phyloP scores from a whole-genome alignment of 345 rosid genomes.

The Populus tremula region DNA sequence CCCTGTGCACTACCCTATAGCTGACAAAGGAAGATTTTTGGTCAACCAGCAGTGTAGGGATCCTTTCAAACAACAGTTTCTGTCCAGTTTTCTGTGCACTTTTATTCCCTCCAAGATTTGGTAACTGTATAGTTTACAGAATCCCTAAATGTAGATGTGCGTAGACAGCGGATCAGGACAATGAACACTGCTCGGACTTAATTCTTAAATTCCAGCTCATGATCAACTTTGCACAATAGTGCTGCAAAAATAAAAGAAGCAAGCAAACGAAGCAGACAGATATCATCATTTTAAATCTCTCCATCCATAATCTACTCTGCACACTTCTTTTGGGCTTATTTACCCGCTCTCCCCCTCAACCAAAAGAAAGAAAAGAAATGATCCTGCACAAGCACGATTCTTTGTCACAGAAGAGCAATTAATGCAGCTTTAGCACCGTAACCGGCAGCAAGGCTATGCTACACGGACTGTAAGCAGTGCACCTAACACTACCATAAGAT shows the following conservation, averaged over 20 bases:
- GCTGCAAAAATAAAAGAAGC: neutral
- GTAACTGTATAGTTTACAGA: neutral
- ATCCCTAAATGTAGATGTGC: neutral
- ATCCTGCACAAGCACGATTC: neutral
- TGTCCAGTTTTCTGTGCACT: neutral
- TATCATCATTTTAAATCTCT: neutral
- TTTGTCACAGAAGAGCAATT: neutral
- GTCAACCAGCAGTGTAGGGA: neutral
- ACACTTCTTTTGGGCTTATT: neutral
- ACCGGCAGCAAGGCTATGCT: neutral
- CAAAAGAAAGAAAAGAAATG: neutral
- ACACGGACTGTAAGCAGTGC: neutral
- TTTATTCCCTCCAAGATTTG: neutral
- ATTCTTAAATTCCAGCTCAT: neutral
- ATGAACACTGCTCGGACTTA: neutral
- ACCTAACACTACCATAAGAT: conserved; percentile 40
- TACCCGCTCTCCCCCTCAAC: neutral
- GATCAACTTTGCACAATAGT: neutral
- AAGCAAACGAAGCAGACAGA: neutral
- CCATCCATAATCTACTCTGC: neutral
- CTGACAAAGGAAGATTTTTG: neutral
- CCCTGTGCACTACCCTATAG: neutral
- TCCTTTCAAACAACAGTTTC: neutral
- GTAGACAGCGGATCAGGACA: neutral
- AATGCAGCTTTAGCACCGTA: neutral